A percentile compares a stretch with the other conserved stretches of the same genome.
These are phyloP conservation scores for Lactarius trivialis DNA, from an alignment of 768 basidiomycete genomes.

Conservation along the genomic window DNA sequence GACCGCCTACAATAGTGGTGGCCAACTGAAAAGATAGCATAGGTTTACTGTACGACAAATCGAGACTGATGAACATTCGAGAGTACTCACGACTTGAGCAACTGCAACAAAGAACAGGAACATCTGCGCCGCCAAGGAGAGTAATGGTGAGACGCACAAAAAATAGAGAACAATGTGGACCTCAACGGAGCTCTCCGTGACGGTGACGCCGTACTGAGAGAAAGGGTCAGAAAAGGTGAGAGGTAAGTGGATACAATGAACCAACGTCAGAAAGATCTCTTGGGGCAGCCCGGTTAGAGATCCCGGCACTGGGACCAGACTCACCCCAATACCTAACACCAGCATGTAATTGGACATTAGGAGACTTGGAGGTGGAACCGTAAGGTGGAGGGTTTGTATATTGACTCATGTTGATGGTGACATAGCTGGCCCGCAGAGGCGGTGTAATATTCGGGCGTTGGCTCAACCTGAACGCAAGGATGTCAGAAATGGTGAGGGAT, in stretches of 20 bases:
- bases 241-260: neutral
- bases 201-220: conserved; percentile 71
- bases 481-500: too few relatives aligned
- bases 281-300: conserved; percentile 64
- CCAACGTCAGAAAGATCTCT: conserved; percentile 79
- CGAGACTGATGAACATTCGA: neutral
- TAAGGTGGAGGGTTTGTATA: conserved; percentile 63
- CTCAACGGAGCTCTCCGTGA: conserved; percentile 68
- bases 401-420: conserved; percentile 29
- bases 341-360: conserved; percentile 52
- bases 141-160: conserved; percentile 50
- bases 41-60: conserved; percentile 7
- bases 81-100: conserved; percentile 56
- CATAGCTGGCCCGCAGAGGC: too few relatives aligned
- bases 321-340: conserved; percentile 19
- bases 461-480: too few relatives aligned
- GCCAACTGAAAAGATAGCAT: conserved; percentile 50
- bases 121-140: neutral
- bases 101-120: conserved; percentile 36
- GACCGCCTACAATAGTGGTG: conserved; percentile 73
- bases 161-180: conserved; percentile 77
- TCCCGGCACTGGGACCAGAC: conserved; percentile 40
- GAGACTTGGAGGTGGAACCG: conserved; percentile 33
- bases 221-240: conserved; percentile 20
- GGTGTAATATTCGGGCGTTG: too few relatives aligned